Evolutionary conservation across 345 rosid genomes (phyloP).

Genomic region (Ricinus communis): DNA sequence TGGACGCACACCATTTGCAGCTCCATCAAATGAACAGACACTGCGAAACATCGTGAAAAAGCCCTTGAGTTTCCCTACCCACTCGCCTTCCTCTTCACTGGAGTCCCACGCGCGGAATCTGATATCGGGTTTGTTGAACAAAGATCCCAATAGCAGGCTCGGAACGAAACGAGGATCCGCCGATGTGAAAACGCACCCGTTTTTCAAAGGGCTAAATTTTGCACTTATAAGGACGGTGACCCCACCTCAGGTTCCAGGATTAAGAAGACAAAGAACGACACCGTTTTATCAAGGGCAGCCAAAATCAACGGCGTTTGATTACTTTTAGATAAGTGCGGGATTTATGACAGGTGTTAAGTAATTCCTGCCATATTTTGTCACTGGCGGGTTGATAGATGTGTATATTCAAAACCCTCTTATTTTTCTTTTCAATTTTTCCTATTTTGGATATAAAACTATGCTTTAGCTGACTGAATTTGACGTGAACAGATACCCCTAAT

Average conservation of each 20-base stretch:
- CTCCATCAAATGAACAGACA: constrained; percentile 69
- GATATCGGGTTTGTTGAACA: constrained; percentile 62
- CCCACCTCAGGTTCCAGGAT: constrained; percentile 70
- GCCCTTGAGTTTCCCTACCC: constrained; percentile 58
- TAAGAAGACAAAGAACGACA: constrained; percentile 35
- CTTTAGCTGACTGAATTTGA: constrained; percentile 12
- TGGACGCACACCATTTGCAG: constrained; percentile 81
- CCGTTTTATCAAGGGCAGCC: constrained; percentile 33
- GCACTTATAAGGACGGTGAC: constrained; percentile 69
- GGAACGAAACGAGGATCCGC: constrained; percentile 88
- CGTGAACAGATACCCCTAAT: constrained; percentile 5
- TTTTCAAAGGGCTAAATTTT: constrained; percentile 76
- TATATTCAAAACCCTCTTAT: constrained; percentile 9
- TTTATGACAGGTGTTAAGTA: constrained; percentile 39
- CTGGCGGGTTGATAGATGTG: constrained; percentile 33
- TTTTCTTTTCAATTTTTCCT: not conserved
- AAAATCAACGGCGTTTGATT: constrained; percentile 57
- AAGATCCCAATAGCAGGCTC: constrained; percentile 65
- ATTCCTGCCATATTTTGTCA: constrained; percentile 41
- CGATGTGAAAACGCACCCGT: constrained; percentile 80
- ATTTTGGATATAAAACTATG: not conserved
- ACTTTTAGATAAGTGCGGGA: constrained; percentile 43
- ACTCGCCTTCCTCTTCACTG: constrained; percentile 40
- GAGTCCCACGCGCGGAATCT: constrained; percentile 74
- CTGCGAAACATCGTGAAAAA: constrained; percentile 80